phyloP scores from a whole-genome alignment of 768 basidiomycete genomes.

The Naematelia encephala region DNA sequence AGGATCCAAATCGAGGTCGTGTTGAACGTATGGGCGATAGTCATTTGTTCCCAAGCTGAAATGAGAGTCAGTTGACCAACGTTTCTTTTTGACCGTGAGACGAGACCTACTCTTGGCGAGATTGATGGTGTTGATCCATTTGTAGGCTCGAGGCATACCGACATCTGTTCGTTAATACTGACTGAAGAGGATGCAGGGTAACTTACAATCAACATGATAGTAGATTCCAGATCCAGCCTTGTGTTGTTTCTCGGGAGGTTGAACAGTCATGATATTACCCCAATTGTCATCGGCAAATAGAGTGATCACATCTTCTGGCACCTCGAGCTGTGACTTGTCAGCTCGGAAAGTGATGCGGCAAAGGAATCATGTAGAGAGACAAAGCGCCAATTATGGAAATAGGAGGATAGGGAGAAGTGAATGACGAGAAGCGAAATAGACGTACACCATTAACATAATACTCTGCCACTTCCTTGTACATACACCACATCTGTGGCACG shows the following conservation, averaged over 20 bases:
- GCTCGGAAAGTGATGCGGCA: too few species aligned
- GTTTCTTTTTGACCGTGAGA: not conserved
- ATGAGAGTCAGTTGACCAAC: conserved; percentile 45
- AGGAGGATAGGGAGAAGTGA: not conserved
- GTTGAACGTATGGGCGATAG: conserved; percentile 60
- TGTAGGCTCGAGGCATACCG: conserved; percentile 64
- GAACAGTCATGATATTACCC: conserved; percentile 68
- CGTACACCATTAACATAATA: conserved; percentile 54
- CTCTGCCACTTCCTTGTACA: conserved; percentile 63
- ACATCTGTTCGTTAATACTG: conserved; percentile 55
- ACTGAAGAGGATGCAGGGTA: not conserved
- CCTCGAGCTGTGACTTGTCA: conserved; percentile 20
- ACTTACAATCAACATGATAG: conserved; percentile 57
- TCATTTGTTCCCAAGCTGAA: conserved; percentile 67
- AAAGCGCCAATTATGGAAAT: not conserved
- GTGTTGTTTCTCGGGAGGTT: conserved; percentile 58
- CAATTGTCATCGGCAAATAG: conserved; percentile 65
- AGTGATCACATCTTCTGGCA: conserved; percentile 31
- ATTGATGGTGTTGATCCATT: conserved; percentile 59
- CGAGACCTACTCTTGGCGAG: conserved; percentile 55
- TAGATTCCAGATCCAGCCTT: conserved; percentile 68
- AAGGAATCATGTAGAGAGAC: not conserved
- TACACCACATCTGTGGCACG: conserved; percentile 65
- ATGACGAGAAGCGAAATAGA: not conserved
- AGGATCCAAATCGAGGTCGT: conserved; percentile 66